Conservation (phyloP, 345 rosid genomes). For the Cardamine resedifolia region DNA sequence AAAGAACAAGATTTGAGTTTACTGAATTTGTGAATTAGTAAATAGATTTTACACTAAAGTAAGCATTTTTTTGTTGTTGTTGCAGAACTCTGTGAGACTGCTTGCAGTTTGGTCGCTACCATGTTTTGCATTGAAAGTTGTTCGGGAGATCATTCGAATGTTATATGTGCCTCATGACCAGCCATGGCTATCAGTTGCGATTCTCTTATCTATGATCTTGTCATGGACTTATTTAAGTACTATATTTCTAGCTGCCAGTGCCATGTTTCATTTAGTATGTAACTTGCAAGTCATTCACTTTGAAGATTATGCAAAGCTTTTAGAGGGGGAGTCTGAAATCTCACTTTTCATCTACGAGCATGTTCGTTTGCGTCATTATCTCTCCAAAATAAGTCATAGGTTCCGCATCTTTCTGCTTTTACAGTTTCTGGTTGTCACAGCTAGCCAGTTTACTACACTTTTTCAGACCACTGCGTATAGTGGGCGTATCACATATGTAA, state of each 20-base stretch:
- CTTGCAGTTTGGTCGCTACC: constrained; percentile 72
- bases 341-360: constrained; percentile 67
- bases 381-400: constrained; percentile 95
- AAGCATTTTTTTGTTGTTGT: neutral
- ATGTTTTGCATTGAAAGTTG: constrained; percentile 64
- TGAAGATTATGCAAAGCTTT: constrained; percentile 67
- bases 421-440: constrained; percentile 71
- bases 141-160: constrained; percentile 58
- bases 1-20: too few relatives aligned
- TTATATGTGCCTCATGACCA: constrained; percentile 53
- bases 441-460: constrained; percentile 70
- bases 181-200: constrained; percentile 65
- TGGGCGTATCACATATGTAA: constrained; percentile 59
- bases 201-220: constrained; percentile 51
- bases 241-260: constrained; percentile 69
- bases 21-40: too few relatives aligned
- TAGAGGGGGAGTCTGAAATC: constrained; percentile 70
- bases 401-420: constrained; percentile 84
- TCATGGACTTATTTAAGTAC: constrained; percentile 81
- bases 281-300: constrained; percentile 92
- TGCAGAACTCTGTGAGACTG: constrained; percentile 63
- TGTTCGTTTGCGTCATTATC: constrained; percentile 65
- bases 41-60: neutral
- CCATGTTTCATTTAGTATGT: constrained; percentile 82
- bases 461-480: constrained; percentile 73